phyloP scores from a whole-genome alignment of 768 basidiomycete genomes.

The Hebeloma cylindrosporum region DNA sequence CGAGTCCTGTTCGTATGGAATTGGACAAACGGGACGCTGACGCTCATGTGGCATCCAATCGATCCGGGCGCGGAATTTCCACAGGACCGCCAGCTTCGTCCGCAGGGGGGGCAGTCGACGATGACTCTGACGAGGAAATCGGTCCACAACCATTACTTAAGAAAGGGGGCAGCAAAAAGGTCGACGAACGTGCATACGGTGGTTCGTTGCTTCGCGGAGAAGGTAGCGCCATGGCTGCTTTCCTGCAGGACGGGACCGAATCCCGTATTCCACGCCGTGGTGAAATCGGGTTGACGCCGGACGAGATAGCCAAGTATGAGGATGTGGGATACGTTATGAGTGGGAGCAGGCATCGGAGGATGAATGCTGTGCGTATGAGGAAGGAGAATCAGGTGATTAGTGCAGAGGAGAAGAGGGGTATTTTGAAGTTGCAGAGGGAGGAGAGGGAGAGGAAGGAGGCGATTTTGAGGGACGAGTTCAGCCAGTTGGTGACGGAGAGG shows the following conservation, averaged over 20 bases:
- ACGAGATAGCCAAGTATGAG: slow-evolving; percentile 87
- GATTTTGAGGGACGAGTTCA: slow-evolving; percentile 87
- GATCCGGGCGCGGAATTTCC: slow-evolving; percentile 10
- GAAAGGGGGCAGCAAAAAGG: slow-evolving; percentile 43
- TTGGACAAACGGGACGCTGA: slow-evolving; percentile 6
- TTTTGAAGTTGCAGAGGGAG: slow-evolving; percentile 91
- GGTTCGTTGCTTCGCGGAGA: slow-evolving; percentile 91
- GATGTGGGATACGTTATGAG: slow-evolving; percentile 96
- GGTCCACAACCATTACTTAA: slow-evolving; percentile 73
- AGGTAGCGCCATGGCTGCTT: slow-evolving; percentile 97
- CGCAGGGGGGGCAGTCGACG: slow-evolving; percentile 41
- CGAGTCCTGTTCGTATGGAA: slow-evolving; percentile 16
- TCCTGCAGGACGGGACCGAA: slow-evolving; percentile 81
- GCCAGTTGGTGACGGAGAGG: slow-evolving; percentile 75
- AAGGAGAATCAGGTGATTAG: slow-evolving; percentile 99
- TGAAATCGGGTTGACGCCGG: slow-evolving; percentile 91
- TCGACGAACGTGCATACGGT: slow-evolving; percentile 87
- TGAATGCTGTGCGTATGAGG: slow-evolving; percentile 98
- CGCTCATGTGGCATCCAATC: slow-evolving; percentile 2
- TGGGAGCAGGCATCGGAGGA: slow-evolving; percentile 88
- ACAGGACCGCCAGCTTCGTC: slow-evolving; percentile 20
- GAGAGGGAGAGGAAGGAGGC: slow-evolving; percentile 91
- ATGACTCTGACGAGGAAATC: slow-evolving; percentile 60
- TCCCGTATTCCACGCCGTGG: slow-evolving; percentile 96
- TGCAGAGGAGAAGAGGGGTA: slow-evolving; percentile 96